Evolutionary conservation across 2,329 filamentous ascomycete species (phyloP).

Genomic region (Myriosclerotinia scirpicola): DNA sequence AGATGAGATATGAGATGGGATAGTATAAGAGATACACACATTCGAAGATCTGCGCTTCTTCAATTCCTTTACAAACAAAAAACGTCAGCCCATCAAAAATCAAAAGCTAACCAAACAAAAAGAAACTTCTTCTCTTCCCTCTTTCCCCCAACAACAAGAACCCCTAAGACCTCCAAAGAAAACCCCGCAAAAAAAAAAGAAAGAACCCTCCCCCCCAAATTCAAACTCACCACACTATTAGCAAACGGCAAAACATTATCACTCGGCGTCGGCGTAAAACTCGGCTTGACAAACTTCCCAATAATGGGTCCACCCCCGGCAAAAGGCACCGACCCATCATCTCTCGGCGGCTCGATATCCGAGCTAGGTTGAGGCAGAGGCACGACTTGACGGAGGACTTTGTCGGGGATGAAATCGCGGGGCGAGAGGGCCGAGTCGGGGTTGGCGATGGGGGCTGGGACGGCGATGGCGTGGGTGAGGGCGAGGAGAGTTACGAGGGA

Average conservation of each 20-base stretch:
- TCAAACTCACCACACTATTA: slow-evolving; percentile 14
- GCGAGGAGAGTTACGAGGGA: not conserved
- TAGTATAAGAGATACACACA: not conserved
- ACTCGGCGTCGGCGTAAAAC: not conserved
- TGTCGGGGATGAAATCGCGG: not conserved
- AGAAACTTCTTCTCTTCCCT: too few relatives aligned
- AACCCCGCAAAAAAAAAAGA: not conserved
- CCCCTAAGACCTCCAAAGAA: not conserved
- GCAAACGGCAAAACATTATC: slow-evolving; percentile 12
- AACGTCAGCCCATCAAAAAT: not conserved
- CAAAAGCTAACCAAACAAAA: not conserved
- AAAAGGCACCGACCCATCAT: not conserved
- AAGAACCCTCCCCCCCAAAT: not conserved
- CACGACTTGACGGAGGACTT: not conserved
- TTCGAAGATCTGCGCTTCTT: not conserved
- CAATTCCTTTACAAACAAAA: not conserved
- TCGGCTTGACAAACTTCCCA: slow-evolving; percentile 7
- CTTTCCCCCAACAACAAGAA: not conserved
- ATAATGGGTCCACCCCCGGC: not conserved
- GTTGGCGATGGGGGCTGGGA: not conserved
- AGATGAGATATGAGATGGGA: not conserved
- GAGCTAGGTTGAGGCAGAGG: not conserved
- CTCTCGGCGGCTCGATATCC: not conserved
- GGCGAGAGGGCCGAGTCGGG: not conserved
- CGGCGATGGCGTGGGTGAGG: not conserved